phyloP scores from a whole-genome alignment of 257 asterid genomes.

The Solanum clarkiae region DNA sequence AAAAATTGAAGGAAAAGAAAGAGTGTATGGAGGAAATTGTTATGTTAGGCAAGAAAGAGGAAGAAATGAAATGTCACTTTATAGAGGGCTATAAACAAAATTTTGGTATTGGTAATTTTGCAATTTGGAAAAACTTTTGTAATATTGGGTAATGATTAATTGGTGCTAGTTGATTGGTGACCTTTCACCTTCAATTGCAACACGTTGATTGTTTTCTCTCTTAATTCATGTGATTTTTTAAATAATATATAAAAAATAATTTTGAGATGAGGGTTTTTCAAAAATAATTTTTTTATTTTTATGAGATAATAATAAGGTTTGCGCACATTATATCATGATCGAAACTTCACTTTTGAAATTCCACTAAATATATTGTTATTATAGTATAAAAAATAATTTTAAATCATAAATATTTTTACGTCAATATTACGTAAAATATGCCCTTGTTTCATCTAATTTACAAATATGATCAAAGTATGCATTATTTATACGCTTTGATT shows the following conservation, averaged over 20 bases:
- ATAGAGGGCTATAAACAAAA: neutral
- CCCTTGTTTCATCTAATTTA: neutral
- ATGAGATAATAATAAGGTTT: too few relatives aligned
- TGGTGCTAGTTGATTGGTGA: neutral
- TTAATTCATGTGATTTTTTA: neutral
- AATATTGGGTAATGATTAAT: neutral
- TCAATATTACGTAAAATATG: neutral
- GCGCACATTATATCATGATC: too few relatives aligned
- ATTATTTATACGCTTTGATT: neutral
- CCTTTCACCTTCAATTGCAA: too few relatives aligned
- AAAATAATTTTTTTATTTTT: too few relatives aligned
- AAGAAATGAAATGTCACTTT: neutral
- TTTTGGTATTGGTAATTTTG: neutral
- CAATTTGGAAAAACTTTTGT: neutral
- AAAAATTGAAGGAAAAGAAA: too few relatives aligned
- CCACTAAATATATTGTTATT: too few relatives aligned
- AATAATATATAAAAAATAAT: too few relatives aligned
- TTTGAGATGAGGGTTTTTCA: too few relatives aligned
- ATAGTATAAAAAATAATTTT: too few relatives aligned
- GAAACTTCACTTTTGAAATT: too few relatives aligned
- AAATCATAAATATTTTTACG: too few relatives aligned
- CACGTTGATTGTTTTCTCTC: fast-evolving
- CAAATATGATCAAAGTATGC: neutral
- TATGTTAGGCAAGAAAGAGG: neutral
- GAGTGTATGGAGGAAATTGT: neutral